phyloP scores from a whole-genome alignment of 2,329 filamentous ascomycete genomes.

The Neoarthrinium moseri region DNA sequence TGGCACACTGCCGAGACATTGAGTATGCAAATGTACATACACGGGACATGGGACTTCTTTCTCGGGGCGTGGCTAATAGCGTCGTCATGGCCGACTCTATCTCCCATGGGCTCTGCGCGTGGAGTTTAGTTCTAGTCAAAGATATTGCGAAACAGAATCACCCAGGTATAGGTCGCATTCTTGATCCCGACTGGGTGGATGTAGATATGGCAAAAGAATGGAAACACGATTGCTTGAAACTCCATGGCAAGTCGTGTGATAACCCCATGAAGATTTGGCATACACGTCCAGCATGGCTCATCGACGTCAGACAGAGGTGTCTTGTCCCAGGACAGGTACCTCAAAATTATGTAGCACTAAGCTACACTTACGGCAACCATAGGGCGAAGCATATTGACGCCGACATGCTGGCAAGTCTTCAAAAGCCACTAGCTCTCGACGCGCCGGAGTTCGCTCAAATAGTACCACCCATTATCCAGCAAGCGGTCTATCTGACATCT shows the following conservation, averaged over 20 bases:
- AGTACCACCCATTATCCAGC: neutral
- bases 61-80: no score
- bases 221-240: neutral
- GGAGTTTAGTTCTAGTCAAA: no score
- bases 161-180: neutral
- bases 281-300: slow-evolving; percentile 1
- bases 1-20: no score
- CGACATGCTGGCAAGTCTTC: neutral
- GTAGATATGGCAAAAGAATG: neutral
- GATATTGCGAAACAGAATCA: no score
- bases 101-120: no score
- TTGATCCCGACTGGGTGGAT: slow-evolving; percentile 7
- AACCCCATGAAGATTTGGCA: neutral
- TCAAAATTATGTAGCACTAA: slow-evolving; percentile 1
- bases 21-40: no score
- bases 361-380: neutral
- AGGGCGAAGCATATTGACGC: neutral
- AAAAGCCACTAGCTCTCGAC: neutral
- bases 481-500: neutral
- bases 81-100: no score
- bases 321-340: neutral
- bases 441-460: neutral
- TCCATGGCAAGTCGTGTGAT: neutral
- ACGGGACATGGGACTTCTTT: no score
- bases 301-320: neutral